Conservation (phyloP, 2,329 filamentous ascomycete genomes). For the Colletotrichum sp. region DNA sequence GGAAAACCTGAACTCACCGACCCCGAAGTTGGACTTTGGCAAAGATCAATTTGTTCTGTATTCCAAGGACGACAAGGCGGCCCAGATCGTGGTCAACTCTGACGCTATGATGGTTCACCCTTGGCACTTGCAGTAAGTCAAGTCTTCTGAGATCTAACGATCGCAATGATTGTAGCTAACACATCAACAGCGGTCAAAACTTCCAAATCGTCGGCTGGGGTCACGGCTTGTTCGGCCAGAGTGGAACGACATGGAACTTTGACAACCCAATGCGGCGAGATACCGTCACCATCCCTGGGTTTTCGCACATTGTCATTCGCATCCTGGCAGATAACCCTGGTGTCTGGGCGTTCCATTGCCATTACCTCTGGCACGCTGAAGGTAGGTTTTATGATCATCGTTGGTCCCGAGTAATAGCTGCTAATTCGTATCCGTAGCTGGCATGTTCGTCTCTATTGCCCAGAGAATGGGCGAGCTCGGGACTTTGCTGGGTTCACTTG, state of each 20-base stretch:
- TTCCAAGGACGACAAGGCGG: conserved; percentile 22
- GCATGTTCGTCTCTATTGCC: conserved; percentile 15
- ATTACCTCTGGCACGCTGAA: conserved; percentile 64
- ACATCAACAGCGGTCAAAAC: conserved; percentile 44
- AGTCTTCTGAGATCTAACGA: neutral
- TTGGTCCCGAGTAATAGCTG: neutral
- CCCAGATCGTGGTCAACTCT: conserved; percentile 28
- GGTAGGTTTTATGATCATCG: neutral
- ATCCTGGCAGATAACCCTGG: conserved; percentile 64
- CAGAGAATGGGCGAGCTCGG: conserved; percentile 16
- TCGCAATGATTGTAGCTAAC: neutral
- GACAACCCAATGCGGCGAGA: conserved; percentile 41
- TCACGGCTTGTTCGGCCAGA: conserved; percentile 34
- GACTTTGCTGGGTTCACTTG: neutral
- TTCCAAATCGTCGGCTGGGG: conserved; percentile 53
- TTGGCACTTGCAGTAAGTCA: conserved; percentile 25
- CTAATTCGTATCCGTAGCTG: neutral
- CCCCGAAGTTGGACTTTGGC: conserved; percentile 14
- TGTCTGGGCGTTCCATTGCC: conserved; percentile 64
- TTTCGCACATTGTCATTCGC: conserved; percentile 58
- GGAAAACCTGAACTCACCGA: conserved; percentile 6
- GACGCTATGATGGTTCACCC: conserved; percentile 27
- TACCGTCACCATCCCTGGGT: conserved; percentile 57
- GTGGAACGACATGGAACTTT: conserved; percentile 26
- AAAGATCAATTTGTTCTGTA: conserved; percentile 21